Base-by-base conservation (phyloP, 192 early-diverging fungal genomes). In the Rhizophagus clarus region DNA sequence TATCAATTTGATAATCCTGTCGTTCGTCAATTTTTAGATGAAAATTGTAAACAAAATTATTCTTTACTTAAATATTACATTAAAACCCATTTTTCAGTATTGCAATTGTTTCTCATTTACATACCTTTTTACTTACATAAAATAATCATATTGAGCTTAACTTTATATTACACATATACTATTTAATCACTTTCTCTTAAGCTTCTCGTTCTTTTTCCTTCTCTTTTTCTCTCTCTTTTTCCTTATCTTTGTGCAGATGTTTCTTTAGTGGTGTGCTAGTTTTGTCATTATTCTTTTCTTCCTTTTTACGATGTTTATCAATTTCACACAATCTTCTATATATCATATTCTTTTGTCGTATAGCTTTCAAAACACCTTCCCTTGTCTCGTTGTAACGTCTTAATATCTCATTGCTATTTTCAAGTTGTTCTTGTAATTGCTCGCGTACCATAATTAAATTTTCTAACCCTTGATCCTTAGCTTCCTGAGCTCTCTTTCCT, bases 401-500 rank as follows among this genome's bases (percentile, higher is more conserved):
- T 37, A 70, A 70, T 40, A 70, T 40, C 22, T 72, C 71, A 49
- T 72, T 72, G 17, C 42, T 49, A 72, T 28, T 15, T 28, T 28
- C 45, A 51, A 72, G 40, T 28, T 49, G 45, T 15, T 24, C 40
- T 14, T 32, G 40, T 61, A 79, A 79, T 79, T 79, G 24, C 17
- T 79, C 63, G 24, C 77, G 77, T 22, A 70, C 63, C 6, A 26
- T 28, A 37, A 31, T 68, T 24, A 79, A 47, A 17, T 31, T 56
- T 70, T 71, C 67, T 32, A 79, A 56, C 15, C 77, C 77, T 67
- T 69, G 56, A 61, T 79, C 77, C 24, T 71, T 79, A 29, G 66
- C n/a, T 56, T 79, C 77, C 17, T 62, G 49, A 22, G 51, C 47
- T 49, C 64, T 31, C 34, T 56, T 79, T 26, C 67, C 77, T 61